phyloP scores from a whole-genome alignment of 228 moss, liverwort and hornwort species.

The Sphagnum fallax region DNA sequence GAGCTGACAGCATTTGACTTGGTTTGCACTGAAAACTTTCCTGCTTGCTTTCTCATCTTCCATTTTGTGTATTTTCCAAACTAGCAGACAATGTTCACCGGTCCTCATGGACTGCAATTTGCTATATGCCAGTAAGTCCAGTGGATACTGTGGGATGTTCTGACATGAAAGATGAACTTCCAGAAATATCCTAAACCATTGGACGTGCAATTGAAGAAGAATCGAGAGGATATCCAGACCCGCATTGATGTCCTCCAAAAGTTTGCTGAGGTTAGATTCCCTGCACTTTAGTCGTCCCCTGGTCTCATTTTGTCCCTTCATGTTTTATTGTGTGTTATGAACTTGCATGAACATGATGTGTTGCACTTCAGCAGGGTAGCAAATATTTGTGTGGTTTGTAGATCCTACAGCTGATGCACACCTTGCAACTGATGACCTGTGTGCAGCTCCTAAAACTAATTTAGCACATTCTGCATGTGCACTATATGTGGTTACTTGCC shows the following conservation, averaged over 20 bases:
- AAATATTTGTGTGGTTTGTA: neutral
- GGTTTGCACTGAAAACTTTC: constrained; percentile 25
- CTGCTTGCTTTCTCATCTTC: neutral
- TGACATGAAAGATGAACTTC: neutral
- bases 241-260: constrained; percentile 80
- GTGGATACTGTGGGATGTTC: neutral
- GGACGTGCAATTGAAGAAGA: constrained; percentile 68
- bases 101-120: too few species aligned
- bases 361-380: neutral
- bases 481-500: neutral
- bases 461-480: neutral
- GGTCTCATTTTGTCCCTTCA: neutral
- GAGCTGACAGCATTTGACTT: constrained; percentile 77
- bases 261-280: constrained; percentile 56
- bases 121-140: neutral
- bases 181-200: constrained; percentile 73
- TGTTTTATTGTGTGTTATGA: neutral
- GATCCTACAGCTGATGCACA: neutral
- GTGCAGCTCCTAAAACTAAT: neutral
- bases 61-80: too few species aligned
- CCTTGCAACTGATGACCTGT: neutral
- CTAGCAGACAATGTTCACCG: neutral
- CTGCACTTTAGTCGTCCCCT: neutral
- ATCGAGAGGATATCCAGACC: constrained; percentile 85
- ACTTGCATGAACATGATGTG: neutral